These are phyloP conservation scores for Nannizzia gypsea DNA, from an alignment of 2,329 filamentous ascomycete species.

Conservation along the genomic window DNA sequence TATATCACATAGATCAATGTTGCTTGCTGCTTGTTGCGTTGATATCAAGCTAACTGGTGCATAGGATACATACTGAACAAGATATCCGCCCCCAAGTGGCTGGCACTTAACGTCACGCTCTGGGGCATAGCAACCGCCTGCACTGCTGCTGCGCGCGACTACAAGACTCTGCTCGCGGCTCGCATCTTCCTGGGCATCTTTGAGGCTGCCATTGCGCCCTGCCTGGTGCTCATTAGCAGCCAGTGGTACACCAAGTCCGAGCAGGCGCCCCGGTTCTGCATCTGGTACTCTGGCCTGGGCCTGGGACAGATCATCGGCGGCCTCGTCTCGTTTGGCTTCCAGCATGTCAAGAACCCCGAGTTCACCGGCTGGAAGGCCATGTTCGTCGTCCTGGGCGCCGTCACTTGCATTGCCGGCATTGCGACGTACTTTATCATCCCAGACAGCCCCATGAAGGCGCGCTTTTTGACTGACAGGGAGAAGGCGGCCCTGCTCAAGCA, in stretches of 20 bases:
- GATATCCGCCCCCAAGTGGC: constrained; percentile 49
- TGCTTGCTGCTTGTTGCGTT: not conserved
- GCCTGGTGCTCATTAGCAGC: constrained; percentile 21
- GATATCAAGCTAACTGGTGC: not conserved
- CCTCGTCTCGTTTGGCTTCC: constrained; percentile 20
- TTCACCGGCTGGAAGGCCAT: constrained; percentile 16
- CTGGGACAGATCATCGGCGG: constrained; percentile 30
- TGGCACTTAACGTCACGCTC: constrained; percentile 46
- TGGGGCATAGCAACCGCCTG: constrained; percentile 47
- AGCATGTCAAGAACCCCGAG: constrained; percentile 15
- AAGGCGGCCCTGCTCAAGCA: constrained; percentile 13
- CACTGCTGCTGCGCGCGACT: constrained; percentile 37
- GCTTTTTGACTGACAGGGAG: constrained; percentile 13
- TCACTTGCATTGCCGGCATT: constrained; percentile 8
- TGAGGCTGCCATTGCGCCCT: constrained; percentile 23
- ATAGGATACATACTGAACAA: constrained; percentile 48
- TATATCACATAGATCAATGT: not conserved
- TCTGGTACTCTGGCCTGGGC: constrained; percentile 48
- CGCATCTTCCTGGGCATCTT: constrained; percentile 23
- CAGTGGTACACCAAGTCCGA: constrained; percentile 36
- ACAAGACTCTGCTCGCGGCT: constrained; percentile 22
- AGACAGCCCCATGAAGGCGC: constrained; percentile 10
- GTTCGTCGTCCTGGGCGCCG: constrained; percentile 7
- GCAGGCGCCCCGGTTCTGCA: constrained; percentile 43
- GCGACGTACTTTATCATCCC: constrained; percentile 6